A percentile compares a stretch with the other conserved stretches of the same genome.
phyloP scores from a whole-genome alignment of 1,284 basidiomycete species.

The Cutaneotrichosporon sp. region DNA sequence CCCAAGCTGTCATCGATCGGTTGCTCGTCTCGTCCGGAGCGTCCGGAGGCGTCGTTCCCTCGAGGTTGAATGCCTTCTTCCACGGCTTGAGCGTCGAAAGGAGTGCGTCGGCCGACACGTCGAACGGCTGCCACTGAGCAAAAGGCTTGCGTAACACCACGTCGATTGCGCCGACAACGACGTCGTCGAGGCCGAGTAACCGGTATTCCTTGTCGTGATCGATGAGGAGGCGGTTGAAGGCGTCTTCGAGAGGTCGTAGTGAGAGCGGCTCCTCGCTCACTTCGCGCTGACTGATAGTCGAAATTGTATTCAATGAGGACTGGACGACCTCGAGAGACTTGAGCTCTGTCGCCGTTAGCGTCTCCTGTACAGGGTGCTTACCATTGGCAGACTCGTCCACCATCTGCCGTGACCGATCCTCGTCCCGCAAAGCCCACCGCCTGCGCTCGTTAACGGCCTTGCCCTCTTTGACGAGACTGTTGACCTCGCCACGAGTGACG shows the following conservation, averaged over 20 bases:
- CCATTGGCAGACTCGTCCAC: slow-evolving; percentile 60
- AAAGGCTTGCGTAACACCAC: slow-evolving; percentile 57
- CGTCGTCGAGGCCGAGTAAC: slow-evolving; percentile 77
- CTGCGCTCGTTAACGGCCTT: slow-evolving; percentile 75
- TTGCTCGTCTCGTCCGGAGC: slow-evolving; percentile 18
- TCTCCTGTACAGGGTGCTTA: slow-evolving; percentile 18
- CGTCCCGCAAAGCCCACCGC: slow-evolving; percentile 61
- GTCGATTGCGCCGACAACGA: slow-evolving; percentile 84
- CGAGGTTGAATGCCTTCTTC: slow-evolving; percentile 47
- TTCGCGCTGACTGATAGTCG: slow-evolving; percentile 63
- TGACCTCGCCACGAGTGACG: slow-evolving; percentile 74
- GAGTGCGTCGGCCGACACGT: slow-evolving; percentile 38
- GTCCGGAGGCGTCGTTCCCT: slow-evolving; percentile 13
- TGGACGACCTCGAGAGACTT: slow-evolving; percentile 72
- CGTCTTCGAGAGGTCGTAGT: slow-evolving; percentile 67
- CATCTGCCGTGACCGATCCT: slow-evolving; percentile 68
- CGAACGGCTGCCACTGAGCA: slow-evolving; percentile 45
- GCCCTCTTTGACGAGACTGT: slow-evolving; percentile 85
- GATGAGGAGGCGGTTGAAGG: slow-evolving; percentile 68
- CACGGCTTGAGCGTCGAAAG: slow-evolving; percentile 48
- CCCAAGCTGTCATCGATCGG: slow-evolving; percentile 84
- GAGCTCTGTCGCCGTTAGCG: slow-evolving; percentile 60
- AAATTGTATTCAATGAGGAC: slow-evolving; percentile 68
- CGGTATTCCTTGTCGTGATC: slow-evolving; percentile 77
- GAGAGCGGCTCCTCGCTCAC: slow-evolving; percentile 54